Percentiles rank a stretch among this genome's conserved stretches.
phyloP scores from a whole-genome alignment of 2,329 filamentous ascomycete genomes.

The Cadophora sp. region DNA sequence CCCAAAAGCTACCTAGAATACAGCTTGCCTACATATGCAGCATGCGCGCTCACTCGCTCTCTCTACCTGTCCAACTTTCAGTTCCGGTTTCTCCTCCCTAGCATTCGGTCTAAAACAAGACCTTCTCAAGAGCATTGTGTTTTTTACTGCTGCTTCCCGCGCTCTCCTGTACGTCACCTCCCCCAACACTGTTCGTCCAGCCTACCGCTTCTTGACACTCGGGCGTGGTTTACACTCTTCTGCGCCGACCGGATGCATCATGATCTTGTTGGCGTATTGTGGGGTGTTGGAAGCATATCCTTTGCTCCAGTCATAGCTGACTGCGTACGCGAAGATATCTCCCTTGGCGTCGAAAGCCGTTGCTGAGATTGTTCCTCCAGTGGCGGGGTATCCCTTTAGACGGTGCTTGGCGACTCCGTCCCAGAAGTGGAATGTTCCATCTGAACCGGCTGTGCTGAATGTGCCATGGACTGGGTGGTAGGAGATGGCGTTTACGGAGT shows the following conservation, averaged over 20 bases:
- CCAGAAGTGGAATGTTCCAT: conserved; percentile 98
- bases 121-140: not conserved
- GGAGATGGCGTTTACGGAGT: conserved; percentile 94
- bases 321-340: conserved; percentile 84
- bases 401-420: conserved; percentile 91
- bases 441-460: conserved; percentile 95
- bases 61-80: not conserved
- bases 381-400: conserved; percentile 85
- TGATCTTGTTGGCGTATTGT: conserved; percentile 78
- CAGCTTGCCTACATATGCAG: conserved; percentile 11
- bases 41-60: not conserved
- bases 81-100: not conserved
- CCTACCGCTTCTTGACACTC: conserved; percentile 48
- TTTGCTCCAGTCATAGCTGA: conserved; percentile 99
- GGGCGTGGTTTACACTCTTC: conserved; percentile 65
- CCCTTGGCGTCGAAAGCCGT: conserved; percentile 92
- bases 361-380: conserved; percentile 85
- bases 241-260: conserved; percentile 78
- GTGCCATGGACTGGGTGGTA: conserved; percentile 97
- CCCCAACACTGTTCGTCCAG: not conserved
- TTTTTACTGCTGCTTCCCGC: conserved; percentile 13
- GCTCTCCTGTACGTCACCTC: not conserved
- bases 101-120: not conserved
- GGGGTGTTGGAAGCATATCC: conserved; percentile 86
- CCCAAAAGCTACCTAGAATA: conserved; percentile 25